Evolutionary conservation across 805 yeast genomes (phyloP).

Genomic region (Wickerhamiella azyma): DNA sequence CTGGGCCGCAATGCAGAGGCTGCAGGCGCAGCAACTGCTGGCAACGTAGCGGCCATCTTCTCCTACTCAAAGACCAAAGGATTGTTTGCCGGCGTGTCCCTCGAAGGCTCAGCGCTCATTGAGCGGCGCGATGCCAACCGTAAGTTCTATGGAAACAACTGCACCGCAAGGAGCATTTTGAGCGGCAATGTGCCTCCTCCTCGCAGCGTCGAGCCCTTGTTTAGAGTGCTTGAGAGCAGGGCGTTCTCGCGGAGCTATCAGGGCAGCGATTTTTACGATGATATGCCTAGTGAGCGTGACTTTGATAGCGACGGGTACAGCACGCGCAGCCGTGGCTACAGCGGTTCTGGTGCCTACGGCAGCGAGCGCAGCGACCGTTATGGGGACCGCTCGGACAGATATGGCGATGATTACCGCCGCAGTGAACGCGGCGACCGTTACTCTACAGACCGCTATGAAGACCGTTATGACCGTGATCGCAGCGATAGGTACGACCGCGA

Average conservation of each 20-base stretch:
- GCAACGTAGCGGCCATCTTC: conserved; percentile 79
- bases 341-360: background rate
- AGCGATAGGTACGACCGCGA: background rate
- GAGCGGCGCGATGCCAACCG: conserved; percentile 96
- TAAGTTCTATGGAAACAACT: conserved; percentile 78
- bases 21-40: conserved; percentile 83
- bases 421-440: conserved; percentile 21
- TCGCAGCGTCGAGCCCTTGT: conserved; percentile 73
- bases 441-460: conserved; percentile 22
- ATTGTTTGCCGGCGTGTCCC: conserved; percentile 89
- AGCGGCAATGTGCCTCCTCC: conserved; percentile 88
- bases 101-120: conserved; percentile 91
- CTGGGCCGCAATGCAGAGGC: conserved; percentile 96
- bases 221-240: conserved; percentile 73
- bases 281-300: conserved; percentile 67
- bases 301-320: conserved; percentile 49
- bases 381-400: conserved; percentile 10
- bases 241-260: conserved; percentile 54
- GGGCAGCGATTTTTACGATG: conserved; percentile 60
- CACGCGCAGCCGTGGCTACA: background rate
- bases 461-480: conserved; percentile 4
- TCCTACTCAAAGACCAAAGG: conserved; percentile 94
- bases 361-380: conserved; percentile 19
- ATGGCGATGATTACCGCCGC: conserved; percentile 19
- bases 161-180: conserved; percentile 77